Conservation (phyloP, 2,329 filamentous ascomycete genomes). For the Aspergillus pseudoviridinutans region DNA sequence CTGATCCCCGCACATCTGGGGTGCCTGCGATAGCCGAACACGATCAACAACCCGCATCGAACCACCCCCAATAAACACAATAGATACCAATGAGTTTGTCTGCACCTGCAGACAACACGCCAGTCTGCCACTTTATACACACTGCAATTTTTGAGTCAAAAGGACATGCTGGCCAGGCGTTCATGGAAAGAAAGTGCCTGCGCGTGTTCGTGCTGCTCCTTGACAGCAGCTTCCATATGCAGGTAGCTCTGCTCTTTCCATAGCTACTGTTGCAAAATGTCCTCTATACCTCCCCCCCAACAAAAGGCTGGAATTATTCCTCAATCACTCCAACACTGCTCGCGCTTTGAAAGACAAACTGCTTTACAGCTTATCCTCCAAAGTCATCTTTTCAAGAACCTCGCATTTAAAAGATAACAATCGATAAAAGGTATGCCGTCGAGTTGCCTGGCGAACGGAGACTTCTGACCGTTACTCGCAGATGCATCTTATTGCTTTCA, state of each 20-base stretch:
- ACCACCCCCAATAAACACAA: too few species aligned
- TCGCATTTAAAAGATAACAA: background rate
- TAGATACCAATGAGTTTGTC: background rate
- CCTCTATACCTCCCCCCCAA: background rate
- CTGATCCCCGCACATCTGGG: background rate
- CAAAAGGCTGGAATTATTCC: background rate
- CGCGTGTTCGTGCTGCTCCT: background rate
- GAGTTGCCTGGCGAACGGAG: background rate
- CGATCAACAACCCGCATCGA: background rate
- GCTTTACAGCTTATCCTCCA: background rate
- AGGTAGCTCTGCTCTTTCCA: background rate
- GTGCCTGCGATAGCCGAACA: background rate
- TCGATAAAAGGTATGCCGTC: background rate
- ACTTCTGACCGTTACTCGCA: background rate
- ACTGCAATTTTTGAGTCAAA: background rate
- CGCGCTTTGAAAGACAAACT: background rate
- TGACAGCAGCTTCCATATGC: background rate
- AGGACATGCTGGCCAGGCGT: background rate
- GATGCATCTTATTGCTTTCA: slow-evolving; percentile 19
- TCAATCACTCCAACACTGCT: background rate
- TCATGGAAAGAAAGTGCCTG: background rate
- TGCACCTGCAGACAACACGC: background rate
- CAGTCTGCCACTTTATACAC: background rate
- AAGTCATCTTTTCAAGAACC: background rate
- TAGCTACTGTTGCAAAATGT: background rate